A percentile compares a stretch with the other conserved stretches of the same genome.
These are phyloP conservation scores for Cucurbita pepo DNA, from an alignment of 306 rosid genomes.

Conservation along the genomic window DNA sequence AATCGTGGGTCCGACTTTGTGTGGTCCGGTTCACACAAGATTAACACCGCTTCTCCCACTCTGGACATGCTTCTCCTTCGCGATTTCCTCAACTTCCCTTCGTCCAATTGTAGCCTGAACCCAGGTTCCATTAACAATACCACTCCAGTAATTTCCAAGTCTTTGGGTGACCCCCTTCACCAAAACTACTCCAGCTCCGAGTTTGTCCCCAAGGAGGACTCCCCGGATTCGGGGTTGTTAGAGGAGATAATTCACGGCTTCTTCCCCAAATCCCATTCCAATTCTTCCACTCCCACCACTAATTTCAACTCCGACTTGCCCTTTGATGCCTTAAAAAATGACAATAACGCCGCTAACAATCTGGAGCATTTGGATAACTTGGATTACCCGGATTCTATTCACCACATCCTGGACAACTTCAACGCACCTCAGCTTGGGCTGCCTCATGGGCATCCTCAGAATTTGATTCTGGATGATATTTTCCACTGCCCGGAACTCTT, in stretches of 20 bases:
- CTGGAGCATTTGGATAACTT: not conserved
- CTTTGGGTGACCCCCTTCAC: too few relatives aligned
- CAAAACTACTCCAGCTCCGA: not conserved
- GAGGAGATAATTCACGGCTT: not conserved
- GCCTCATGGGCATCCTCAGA: not conserved
- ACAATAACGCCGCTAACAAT: too few relatives aligned
- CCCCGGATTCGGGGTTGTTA: not conserved
- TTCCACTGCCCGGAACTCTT: not conserved
- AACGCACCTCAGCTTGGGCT: not conserved
- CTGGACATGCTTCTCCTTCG: conserved; percentile 43
- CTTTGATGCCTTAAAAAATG: not conserved
- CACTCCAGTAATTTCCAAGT: not conserved
- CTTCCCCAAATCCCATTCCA: not conserved
- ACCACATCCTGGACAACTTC: not conserved
- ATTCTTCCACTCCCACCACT: not conserved
- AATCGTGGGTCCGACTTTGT: not conserved
- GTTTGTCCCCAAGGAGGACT: conserved; percentile 1
- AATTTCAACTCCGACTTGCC: not conserved
- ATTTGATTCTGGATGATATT: not conserved
- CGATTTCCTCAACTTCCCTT: conserved; percentile 23
- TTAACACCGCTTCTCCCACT: conserved; percentile 2
- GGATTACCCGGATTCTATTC: not conserved
- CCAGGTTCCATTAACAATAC: not conserved
- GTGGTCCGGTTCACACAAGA: not conserved
- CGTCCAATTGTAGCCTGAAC: not conserved